These are phyloP conservation scores for Wickerhamiella azymoides DNA, from an alignment of 805 yeast genomes.

Conservation along the genomic window DNA sequence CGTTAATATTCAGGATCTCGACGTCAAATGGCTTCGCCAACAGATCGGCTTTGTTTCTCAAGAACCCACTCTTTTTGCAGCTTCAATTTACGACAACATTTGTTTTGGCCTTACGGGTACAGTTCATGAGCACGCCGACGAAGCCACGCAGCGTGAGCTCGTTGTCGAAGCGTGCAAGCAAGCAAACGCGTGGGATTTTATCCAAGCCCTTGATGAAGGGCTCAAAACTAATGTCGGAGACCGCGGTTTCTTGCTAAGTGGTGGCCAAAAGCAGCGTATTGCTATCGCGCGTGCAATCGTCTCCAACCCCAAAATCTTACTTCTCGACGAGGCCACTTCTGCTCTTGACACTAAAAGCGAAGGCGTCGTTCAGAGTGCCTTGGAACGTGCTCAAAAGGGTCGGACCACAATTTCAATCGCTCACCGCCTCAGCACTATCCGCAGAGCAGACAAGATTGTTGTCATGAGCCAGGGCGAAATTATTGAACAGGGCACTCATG, in stretches of 20 bases:
- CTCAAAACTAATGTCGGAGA: slow-evolving; percentile 54
- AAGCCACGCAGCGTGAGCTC: slow-evolving; percentile 26
- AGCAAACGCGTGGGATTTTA: slow-evolving; percentile 30
- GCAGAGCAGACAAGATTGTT: slow-evolving; percentile 41
- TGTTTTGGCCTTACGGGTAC: slow-evolving; percentile 70
- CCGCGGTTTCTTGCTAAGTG: slow-evolving; percentile 46
- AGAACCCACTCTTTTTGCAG: slow-evolving; percentile 88
- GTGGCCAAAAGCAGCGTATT: slow-evolving; percentile 61
- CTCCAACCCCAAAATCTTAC: slow-evolving; percentile 44
- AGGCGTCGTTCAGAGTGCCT: slow-evolving; percentile 30
- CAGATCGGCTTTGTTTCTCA: slow-evolving; percentile 87
- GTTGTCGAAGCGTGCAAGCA: slow-evolving; percentile 27
- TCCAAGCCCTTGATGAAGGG: slow-evolving; percentile 62
- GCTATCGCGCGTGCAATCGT: slow-evolving; percentile 60
- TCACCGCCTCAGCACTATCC: slow-evolving; percentile 42
- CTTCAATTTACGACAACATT: slow-evolving; percentile 73
- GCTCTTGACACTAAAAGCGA: slow-evolving; percentile 39
- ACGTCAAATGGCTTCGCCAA: slow-evolving; percentile 59
- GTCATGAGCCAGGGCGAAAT: slow-evolving; percentile 39
- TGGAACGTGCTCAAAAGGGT: slow-evolving; percentile 24
- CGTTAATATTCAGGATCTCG: slow-evolving; percentile 58
- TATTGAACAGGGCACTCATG: slow-evolving; percentile 33
- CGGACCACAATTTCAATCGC: slow-evolving; percentile 46
- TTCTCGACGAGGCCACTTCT: slow-evolving; percentile 52
- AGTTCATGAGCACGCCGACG: slow-evolving; percentile 40